Evolutionary conservation across 495 filamentous ascomycete species (phyloP), one percentile per base, ranked within the genome.

Genomic region (Penicillium lividum): DNA sequence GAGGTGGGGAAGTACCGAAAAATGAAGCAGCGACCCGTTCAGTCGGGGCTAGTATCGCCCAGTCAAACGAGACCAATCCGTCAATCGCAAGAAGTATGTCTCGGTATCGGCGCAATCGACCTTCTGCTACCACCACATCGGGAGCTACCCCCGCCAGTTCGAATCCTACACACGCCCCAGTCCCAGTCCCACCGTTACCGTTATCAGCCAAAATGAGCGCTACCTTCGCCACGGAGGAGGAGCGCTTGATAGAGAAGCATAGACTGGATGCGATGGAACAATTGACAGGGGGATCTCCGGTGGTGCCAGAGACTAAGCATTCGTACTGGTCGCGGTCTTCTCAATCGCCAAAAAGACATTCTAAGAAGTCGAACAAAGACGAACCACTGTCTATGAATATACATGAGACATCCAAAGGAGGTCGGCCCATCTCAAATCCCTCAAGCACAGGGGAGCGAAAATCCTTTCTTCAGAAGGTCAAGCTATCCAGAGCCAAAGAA

Each of bases 61-160:
- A 42, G 40, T 16, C 52, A 48, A 65, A 43, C 15, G 63, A 68
- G 16, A 46, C 49, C 34, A 70, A 64, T 54, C 64, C 73, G 36
- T 73, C 74, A 31, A 76, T 84, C 57, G 71, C 77, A 57, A 78
- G 79, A 50, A 84, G 82, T 66, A 84, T 83, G 78, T 84, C 82
- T 63, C 78, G 84, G 48, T 86, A 86, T 61, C 77, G 82, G 18
- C 79, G 80, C 46, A 72, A 72, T 54, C 70, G 72, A 36, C 65
- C 68, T 8, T 18, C 61, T 43, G 54, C 47, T 13, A 60, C 63
- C 63, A 49, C 30, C 42, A 29, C n/a, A 8, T 47, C 64, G 16
- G 53, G 7, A 18, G 4, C 61, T 15, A 59, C 48, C 22, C 68
- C 76, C 13, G 67, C 75, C 8, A 55, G 76, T 22, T 67, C 75